A percentile compares a stretch with the other conserved stretches of the same genome.
phyloP scores from a whole-genome alignment of 78 protist genomes.

The Emiliania huxleyi region DNA sequence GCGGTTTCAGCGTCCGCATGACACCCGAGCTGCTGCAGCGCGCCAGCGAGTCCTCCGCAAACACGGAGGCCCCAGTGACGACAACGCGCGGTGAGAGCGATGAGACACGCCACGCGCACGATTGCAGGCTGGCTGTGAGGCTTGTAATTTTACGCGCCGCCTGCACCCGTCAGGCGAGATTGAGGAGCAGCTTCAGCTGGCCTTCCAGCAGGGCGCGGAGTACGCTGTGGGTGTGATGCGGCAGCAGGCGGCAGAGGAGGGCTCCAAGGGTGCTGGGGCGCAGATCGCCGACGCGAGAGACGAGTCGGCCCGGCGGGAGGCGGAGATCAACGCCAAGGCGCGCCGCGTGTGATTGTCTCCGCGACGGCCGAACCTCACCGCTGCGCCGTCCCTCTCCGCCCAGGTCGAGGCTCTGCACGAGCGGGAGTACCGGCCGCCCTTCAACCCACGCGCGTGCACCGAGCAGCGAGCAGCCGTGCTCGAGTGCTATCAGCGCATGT shows the following conservation, averaged over 20 bases:
- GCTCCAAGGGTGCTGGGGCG: background rate
- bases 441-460: background rate
- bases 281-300: background rate
- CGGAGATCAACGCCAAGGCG: background rate
- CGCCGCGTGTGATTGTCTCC: no score
- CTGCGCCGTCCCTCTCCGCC: no score
- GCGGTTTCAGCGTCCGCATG: background rate
- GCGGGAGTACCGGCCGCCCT: background rate
- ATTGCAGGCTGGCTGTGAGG: no score
- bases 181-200: background rate
- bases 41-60: background rate
- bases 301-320: background rate
- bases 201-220: background rate
- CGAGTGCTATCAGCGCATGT: background rate
- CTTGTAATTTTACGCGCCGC: no score
- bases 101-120: no score
- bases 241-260: background rate
- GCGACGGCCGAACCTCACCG: no score
- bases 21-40: background rate
- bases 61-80: background rate
- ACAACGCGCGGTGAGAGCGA: background rate
- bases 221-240: background rate
- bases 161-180: no score
- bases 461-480: background rate
- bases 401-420: background rate